Percentiles rank a stretch among this genome's conserved stretches.
phyloP scores from a whole-genome alignment of 768 basidiomycete genomes.

The Paxillus rubicundulus region DNA sequence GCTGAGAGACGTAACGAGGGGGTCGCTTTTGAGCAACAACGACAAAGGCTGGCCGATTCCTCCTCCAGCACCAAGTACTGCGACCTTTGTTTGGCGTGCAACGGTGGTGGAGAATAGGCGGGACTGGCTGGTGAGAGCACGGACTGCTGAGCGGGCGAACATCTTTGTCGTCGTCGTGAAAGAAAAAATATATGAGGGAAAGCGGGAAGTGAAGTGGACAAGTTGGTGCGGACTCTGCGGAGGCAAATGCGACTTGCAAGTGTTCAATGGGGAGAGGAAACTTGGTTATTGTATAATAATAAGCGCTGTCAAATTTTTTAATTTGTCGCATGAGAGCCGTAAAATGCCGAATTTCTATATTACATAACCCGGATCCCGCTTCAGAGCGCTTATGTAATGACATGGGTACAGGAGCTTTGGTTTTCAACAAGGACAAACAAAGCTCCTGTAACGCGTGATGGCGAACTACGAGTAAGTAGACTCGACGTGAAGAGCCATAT shows the following conservation, averaged over 20 bases:
- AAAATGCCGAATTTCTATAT: too few relatives aligned
- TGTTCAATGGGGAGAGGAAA: too few relatives aligned
- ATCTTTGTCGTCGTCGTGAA: slow-evolving; percentile 39
- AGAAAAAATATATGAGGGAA: not conserved
- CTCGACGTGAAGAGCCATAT: not conserved
- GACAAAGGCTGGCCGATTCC: slow-evolving; percentile 98
- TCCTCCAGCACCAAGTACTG: slow-evolving; percentile 96
- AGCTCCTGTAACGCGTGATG: too few relatives aligned
- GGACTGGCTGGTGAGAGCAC: slow-evolving; percentile 51
- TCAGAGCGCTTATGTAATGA: too few relatives aligned
- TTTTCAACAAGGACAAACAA: slow-evolving; percentile 8
- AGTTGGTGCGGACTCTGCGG: too few relatives aligned
- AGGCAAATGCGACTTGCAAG: too few relatives aligned
- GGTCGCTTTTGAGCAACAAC: slow-evolving; percentile 83
- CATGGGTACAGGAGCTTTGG: not conserved
- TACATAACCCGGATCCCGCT: too few relatives aligned
- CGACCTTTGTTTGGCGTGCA: slow-evolving; percentile 78
- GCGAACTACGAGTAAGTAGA: too few relatives aligned
- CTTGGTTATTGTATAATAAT: too few relatives aligned
- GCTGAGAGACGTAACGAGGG: slow-evolving; percentile 78
- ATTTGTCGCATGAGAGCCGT: too few relatives aligned
- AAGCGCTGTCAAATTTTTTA: too few relatives aligned
- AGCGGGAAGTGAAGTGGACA: not conserved
- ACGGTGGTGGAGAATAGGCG: slow-evolving; percentile 77
- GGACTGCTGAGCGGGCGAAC: slow-evolving; percentile 64